Evolutionary conservation across 208 protist genomes (phyloP).

Genomic region (Crithidia sp.): DNA sequence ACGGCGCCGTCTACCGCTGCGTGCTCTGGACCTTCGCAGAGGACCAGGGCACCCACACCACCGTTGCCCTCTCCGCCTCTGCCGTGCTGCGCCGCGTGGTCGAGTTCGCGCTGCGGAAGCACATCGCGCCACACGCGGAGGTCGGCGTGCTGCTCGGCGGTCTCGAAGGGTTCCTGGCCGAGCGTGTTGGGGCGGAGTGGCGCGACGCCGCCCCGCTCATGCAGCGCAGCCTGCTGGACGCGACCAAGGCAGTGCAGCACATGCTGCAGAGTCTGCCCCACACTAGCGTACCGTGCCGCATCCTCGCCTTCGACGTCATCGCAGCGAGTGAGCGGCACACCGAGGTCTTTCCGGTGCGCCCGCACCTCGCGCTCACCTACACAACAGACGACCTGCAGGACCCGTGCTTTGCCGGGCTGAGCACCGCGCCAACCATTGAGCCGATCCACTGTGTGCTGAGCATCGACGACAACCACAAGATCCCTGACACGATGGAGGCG

Average conservation of each 20-base stretch:
- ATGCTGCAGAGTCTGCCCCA: conserved; percentile 70
- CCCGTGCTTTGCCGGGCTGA: conserved; percentile 53
- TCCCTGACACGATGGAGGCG: conserved; percentile 85
- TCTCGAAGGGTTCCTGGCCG: conserved; percentile 65
- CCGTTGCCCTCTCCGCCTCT: conserved; percentile 55
- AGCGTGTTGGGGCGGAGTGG: conserved; percentile 81
- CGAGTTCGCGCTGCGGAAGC: conserved; percentile 63
- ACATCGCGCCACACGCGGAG: conserved; percentile 36
- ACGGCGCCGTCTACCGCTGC: conserved; percentile 87
- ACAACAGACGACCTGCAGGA: conserved; percentile 60
- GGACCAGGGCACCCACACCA: conserved; percentile 55
- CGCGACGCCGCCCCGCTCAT: conserved; percentile 65
- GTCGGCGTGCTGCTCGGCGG: conserved; percentile 65
- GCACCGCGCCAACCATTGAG: conserved; percentile 66
- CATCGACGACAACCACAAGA: conserved; percentile 85
- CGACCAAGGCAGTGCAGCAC: conserved; percentile 59
- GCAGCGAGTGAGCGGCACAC: conserved; percentile 68
- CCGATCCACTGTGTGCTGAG: conserved; percentile 82
- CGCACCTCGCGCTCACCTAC: conserved; percentile 82
- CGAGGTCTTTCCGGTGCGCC: conserved; percentile 76
- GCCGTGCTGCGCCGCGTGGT: conserved; percentile 63
- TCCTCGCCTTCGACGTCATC: conserved; percentile 79
- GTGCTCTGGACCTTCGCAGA: conserved; percentile 79
- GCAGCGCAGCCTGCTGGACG: conserved; percentile 63
- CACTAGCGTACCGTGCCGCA: conserved; percentile 74